Conservation (phyloP, 2,329 filamentous ascomycete genomes). For the Ambrosiella beaveri region DNA sequence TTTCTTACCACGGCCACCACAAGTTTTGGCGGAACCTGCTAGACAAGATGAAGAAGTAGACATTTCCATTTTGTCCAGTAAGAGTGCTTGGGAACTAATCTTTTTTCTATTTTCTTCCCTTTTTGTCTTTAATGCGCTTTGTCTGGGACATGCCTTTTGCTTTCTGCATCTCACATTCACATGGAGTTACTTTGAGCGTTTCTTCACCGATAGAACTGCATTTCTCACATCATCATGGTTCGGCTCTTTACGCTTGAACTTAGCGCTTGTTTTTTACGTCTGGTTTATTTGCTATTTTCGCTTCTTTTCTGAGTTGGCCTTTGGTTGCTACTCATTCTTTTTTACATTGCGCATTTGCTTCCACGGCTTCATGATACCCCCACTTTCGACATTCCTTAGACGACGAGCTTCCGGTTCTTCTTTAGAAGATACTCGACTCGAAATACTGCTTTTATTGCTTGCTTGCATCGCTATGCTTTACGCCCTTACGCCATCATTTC, state of each 20-base stretch:
- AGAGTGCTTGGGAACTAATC: not conserved
- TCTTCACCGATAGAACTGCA: conserved; percentile 1
- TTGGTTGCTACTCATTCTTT: not conserved
- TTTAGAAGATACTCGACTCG: not conserved
- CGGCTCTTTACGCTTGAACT: not conserved
- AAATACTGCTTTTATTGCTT: not conserved
- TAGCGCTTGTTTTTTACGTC: not conserved
- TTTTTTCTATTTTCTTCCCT: not conserved
- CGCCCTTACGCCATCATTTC: not conserved
- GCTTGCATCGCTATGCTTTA: not conserved
- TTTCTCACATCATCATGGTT: not conserved
- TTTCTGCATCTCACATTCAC: not conserved
- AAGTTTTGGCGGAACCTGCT: conserved; percentile 33
- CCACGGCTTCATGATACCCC: not conserved
- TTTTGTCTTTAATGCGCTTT: conserved; percentile 3
- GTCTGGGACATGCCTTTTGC: not conserved
- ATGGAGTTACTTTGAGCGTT: not conserved
- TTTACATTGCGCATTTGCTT: not conserved
- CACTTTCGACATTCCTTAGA: conserved; percentile 1
- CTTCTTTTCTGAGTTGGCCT: not conserved
- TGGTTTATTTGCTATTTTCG: not conserved
- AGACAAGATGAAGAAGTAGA: conserved; percentile 23
- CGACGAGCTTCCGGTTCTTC: not conserved
- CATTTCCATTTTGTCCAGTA: not conserved
- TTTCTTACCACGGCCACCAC: conserved; percentile 15